Evolutionary conservation across 1,284 basidiomycete genomes (phyloP), one percentile per base, ranked within the genome.

Genomic region (Melampsora americana): DNA sequence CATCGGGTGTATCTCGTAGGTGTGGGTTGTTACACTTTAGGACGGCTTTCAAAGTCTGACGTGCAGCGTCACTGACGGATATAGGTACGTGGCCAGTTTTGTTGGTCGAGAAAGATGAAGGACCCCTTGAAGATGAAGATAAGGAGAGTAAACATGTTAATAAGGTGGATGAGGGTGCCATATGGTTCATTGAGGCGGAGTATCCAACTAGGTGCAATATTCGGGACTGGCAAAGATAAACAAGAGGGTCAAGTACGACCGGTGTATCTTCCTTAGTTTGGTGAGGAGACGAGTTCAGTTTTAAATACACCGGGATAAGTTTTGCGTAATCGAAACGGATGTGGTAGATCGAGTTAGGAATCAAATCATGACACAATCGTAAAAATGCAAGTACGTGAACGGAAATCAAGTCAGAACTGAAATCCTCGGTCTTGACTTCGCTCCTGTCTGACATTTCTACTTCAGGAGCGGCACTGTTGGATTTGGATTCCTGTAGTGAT

Each of bases 241-340:
- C 28, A 42, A 76, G 60, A 32, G 74, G 66, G 50, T 53, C 50
- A 26, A 53, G 50, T 53, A 53, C 18, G 26, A 26, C 7, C 7
- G 50, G 18, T 1, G 50, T 7, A 53, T 20, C 50, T 26, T n/a
- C 26, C 7, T 20, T 9, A 16, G 11, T 53, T 53, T 53, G 18
- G 11, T 23, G 32, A 56, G 26, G 53, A 35, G 28, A 32, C 11
- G 46, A 39, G 42, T 68, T 62, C n/a, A 75, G 42, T 50, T 53
- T 69, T 32, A 76, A 60, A 66, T 68, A 76, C 18, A 61, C 67
- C 16, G 66, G 44, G 50, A 69, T 69, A 12, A 76, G 67, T 69
- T 76, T 76, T 3, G 60, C 60, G 60, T 76, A 65, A 48, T 76
- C 74, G 59, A 76, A 76, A 30, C 67, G 67, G 30, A 64, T 26